phyloP scores from a whole-genome alignment of 148 eudicot species.

The Amaranthus palmeri region DNA sequence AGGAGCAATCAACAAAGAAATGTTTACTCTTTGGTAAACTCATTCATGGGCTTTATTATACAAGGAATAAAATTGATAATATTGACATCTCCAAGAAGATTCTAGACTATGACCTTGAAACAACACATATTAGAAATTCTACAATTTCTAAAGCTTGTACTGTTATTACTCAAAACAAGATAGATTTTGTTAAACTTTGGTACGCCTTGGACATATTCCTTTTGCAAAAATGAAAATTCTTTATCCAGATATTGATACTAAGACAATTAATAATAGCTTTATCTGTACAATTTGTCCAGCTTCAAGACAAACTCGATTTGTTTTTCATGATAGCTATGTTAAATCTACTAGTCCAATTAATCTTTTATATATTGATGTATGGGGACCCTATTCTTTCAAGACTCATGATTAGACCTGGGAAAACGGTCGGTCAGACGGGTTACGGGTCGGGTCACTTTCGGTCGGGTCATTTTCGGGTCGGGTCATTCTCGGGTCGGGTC shows the following conservation, averaged over 20 bases:
- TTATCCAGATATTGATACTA: not conserved
- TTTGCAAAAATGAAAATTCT: not conserved
- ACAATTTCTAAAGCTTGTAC: no score
- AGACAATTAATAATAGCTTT: not conserved
- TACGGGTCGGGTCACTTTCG: no score
- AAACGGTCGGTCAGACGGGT: no score
- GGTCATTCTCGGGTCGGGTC: no score
- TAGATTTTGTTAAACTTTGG: not conserved
- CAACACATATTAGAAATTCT: no score
- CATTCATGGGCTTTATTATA: not conserved
- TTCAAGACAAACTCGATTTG: not conserved
- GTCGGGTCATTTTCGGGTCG: no score
- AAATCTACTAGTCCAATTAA: not conserved
- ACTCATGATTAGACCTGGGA: no score
- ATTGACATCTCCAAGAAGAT: not conserved
- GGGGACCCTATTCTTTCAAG: not conserved
- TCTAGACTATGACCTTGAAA: not conserved
- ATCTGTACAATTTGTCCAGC: not conserved
- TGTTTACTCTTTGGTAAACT: no score
- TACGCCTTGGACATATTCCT: not conserved
- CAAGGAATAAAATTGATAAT: not conserved
- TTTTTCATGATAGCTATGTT: not conserved
- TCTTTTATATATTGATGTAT: not conserved
- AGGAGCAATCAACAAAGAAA: no score
- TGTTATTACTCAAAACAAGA: no score